These are phyloP conservation scores for Amaranthus tricolor DNA, from an alignment of 179 eudicot species.

Conservation along the genomic window DNA sequence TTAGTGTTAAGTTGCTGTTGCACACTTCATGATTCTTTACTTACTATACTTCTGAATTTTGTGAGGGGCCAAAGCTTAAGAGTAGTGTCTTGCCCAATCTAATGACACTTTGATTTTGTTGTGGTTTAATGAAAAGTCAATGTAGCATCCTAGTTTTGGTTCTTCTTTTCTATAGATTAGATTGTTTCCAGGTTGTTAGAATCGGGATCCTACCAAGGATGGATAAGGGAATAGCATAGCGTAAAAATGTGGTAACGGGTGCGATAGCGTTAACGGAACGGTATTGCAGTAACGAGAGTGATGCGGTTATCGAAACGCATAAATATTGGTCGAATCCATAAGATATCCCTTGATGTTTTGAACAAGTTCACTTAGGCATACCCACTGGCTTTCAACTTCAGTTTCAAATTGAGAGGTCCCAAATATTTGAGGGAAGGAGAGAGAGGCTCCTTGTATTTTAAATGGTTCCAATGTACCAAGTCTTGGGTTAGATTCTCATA, in stretches of 20 bases:
- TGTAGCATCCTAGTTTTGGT: background rate
- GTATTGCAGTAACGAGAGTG: too few species aligned
- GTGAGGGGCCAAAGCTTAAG: background rate
- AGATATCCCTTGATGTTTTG: too few species aligned
- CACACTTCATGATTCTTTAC: background rate
- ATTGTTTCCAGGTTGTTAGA: too few species aligned
- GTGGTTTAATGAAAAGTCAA: background rate
- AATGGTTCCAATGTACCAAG: background rate
- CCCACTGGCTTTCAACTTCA: background rate
- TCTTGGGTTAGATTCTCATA: background rate
- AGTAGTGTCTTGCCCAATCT: background rate
- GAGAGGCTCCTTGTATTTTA: background rate
- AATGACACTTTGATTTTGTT: background rate
- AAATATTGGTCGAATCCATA: too few species aligned
- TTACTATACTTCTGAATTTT: background rate
- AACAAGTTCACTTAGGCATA: background rate
- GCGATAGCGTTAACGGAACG: too few species aligned
- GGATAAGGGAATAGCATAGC: too few species aligned
- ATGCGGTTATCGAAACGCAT: too few species aligned
- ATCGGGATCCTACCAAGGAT: too few species aligned
- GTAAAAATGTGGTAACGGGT: too few species aligned
- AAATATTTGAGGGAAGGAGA: background rate
- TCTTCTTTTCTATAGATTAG: background rate
- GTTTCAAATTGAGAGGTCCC: background rate
- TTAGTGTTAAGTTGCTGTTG: background rate